A percentile compares a stretch with the other conserved stretches of the same genome.
phyloP scores from a whole-genome alignment of 2,329 filamentous ascomycete genomes.

The Talaromyces sp. region DNA sequence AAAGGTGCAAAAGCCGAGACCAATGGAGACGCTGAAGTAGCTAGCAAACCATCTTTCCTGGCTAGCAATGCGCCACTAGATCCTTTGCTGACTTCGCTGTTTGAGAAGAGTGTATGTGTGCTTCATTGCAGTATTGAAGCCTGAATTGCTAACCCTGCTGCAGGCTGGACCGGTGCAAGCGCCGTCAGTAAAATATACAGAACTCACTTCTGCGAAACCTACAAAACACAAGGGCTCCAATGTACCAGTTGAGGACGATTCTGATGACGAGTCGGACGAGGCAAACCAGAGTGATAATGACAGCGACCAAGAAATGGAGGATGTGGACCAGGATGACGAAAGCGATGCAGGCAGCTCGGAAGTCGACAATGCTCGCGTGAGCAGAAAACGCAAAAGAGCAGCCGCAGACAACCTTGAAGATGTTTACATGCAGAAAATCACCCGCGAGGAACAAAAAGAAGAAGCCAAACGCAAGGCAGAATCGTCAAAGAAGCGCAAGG shows the following conservation, averaged over 20 bases:
- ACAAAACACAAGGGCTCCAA: constrained; percentile 13
- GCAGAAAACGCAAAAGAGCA: constrained; percentile 51
- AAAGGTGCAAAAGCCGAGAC: constrained; percentile 16
- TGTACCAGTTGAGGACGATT: neutral
- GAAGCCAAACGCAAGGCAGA: constrained; percentile 24
- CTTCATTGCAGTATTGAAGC: neutral
- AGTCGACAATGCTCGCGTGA: constrained; percentile 16
- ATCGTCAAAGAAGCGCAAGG: constrained; percentile 37
- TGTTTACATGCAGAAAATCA: constrained; percentile 39
- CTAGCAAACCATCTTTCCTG: constrained; percentile 34
- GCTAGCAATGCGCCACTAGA: constrained; percentile 61
- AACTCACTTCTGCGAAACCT: constrained; percentile 10
- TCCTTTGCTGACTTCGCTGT: constrained; percentile 64
- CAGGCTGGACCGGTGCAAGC: constrained; percentile 37
- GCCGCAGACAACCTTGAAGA: constrained; percentile 42
- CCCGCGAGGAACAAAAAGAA: constrained; percentile 37
- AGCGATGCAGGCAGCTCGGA: constrained; percentile 28
- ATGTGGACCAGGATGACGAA: constrained; percentile 42
- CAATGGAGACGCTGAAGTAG: constrained; percentile 15
- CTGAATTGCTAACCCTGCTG: neutral
- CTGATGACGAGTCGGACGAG: constrained; percentile 25
- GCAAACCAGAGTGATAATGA: constrained; percentile 27
- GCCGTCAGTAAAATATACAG: constrained; percentile 25
- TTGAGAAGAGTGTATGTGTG: constrained; percentile 62
- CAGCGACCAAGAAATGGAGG: constrained; percentile 35